Conservation (phyloP, 2,329 filamentous ascomycete genomes). For the Penicillium sclerotigenum region DNA sequence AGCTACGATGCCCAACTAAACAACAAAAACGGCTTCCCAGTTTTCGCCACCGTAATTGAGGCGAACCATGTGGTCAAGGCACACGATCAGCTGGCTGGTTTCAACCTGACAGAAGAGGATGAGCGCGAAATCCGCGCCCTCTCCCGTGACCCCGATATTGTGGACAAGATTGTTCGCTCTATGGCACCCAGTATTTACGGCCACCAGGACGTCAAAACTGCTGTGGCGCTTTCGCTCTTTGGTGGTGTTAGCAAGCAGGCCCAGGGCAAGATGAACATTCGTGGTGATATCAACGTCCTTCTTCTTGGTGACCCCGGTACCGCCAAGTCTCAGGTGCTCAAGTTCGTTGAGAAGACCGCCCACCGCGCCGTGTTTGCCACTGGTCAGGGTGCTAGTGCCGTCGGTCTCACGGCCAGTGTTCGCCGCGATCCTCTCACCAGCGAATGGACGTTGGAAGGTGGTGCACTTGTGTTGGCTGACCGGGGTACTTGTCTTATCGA, state of each 20-base stretch:
- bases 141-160: constrained; percentile 83
- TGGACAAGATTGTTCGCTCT: constrained; percentile 88
- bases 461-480: constrained; percentile 90
- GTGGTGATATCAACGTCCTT: constrained; percentile 96
- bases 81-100: constrained; percentile 95
- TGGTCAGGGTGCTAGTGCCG: constrained; percentile 92
- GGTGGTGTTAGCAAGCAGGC: constrained; percentile 89
- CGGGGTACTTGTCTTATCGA: constrained; percentile 94
- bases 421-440: constrained; percentile 90
- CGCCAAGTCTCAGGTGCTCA: constrained; percentile 94
- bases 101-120: constrained; percentile 91
- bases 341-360: constrained; percentile 96
- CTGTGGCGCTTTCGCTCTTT: constrained; percentile 88
- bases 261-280: constrained; percentile 83
- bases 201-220: constrained; percentile 95
- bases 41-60: constrained; percentile 95
- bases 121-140: constrained; percentile 85
- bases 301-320: constrained; percentile 96
- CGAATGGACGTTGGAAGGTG: constrained; percentile 97
- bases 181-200: constrained; percentile 98
- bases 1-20: constrained; percentile 97
- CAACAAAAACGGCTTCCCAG: constrained; percentile 97
- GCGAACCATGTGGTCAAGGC: constrained; percentile 97
- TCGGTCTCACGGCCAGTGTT: constrained; percentile 95
- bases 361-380: constrained; percentile 97